Evolutionary conservation across 148 eudicot genomes (phyloP).

Genomic region (Rhododendron griersonianum): DNA sequence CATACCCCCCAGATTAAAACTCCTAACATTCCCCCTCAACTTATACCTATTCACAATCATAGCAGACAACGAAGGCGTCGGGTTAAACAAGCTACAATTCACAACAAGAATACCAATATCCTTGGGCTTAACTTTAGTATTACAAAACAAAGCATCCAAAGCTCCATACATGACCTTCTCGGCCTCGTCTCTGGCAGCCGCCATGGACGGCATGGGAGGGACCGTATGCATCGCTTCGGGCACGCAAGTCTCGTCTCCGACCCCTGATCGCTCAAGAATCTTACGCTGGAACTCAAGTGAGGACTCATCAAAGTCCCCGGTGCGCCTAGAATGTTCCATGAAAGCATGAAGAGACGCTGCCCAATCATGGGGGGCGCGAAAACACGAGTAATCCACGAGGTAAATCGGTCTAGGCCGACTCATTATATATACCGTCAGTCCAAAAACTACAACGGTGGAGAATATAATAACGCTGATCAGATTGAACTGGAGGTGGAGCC

Average conservation of each 20-base stretch:
- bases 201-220: slow-evolving; percentile 25
- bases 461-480: slow-evolving; percentile 5
- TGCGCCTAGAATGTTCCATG: slow-evolving; percentile 19
- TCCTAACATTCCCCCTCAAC: slow-evolving; percentile 13
- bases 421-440: slow-evolving; percentile 8
- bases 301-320: slow-evolving; percentile 20
- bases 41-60: slow-evolving; percentile 20
- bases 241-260: slow-evolving; percentile 23
- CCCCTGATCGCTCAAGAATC: slow-evolving; percentile 22
- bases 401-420: slow-evolving; percentile 19
- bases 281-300: slow-evolving; percentile 28
- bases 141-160: slow-evolving; percentile 19
- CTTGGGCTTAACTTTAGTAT: slow-evolving; percentile 22
- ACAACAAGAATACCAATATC: slow-evolving; percentile 31
- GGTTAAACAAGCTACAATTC: slow-evolving; percentile 26
- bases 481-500: slow-evolving; percentile 20
- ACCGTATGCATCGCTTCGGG: slow-evolving; percentile 20
- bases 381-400: slow-evolving; percentile 18
- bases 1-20: slow-evolving; percentile 14
- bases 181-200: slow-evolving; percentile 30
- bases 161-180: slow-evolving; percentile 34
- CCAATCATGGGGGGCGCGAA: slow-evolving; percentile 12
- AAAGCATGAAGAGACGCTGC: slow-evolving; percentile 5
- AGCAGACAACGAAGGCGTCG: slow-evolving; percentile 14
- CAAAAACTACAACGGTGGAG: slow-evolving; percentile 8